Percentiles rank a stretch among this genome's conserved stretches.
phyloP scores from a whole-genome alignment of 2,329 filamentous ascomycete genomes.

The Fusarium caatingaense region DNA sequence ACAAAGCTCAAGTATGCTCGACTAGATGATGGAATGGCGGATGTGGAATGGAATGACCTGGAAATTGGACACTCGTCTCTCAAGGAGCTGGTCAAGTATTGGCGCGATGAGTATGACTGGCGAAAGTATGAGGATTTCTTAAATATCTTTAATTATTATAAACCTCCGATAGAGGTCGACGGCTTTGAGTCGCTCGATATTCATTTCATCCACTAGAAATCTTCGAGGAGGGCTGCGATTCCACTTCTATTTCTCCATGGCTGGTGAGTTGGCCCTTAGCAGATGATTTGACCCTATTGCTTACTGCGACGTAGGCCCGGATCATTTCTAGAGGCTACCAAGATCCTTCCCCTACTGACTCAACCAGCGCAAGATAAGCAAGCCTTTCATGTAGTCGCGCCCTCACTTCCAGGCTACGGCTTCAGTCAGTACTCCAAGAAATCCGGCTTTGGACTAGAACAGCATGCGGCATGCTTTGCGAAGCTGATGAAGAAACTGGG shows the following conservation, averaged over 20 bases:
- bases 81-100: neutral
- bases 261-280: neutral
- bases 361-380: neutral
- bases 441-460: neutral
- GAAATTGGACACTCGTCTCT: neutral
- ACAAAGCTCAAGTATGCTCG: neutral
- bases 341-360: neutral
- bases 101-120: neutral
- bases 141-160: neutral
- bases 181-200: neutral
- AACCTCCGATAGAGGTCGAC: neutral
- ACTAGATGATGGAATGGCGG: too few relatives aligned
- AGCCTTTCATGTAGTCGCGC: neutral
- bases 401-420: neutral
- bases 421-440: neutral
- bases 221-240: neutral
- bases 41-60: neutral
- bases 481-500: neutral
- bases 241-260: neutral
- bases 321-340: neutral
- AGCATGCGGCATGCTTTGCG: neutral
- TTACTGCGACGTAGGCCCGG: too few relatives aligned
- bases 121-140: neutral
- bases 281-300: too few relatives aligned
- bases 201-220: accelerated